These are phyloP conservation scores for Ailanthus altissimus DNA, from an alignment of 345 rosid genomes.

Conservation along the genomic window DNA sequence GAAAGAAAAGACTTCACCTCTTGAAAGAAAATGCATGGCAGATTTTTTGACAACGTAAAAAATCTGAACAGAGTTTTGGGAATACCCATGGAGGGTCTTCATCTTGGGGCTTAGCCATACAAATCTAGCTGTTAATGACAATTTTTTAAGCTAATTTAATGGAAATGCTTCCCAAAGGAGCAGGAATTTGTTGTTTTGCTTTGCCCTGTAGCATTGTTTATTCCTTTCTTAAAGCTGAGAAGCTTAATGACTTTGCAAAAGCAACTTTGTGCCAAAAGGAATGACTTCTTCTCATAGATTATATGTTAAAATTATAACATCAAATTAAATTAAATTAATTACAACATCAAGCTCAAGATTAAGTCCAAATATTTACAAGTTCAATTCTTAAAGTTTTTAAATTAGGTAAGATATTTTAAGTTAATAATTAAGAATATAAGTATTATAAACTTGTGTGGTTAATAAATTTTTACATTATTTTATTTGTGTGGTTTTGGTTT, in stretches of 20 bases:
- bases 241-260: neutral
- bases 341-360: no score
- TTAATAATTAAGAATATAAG: no score
- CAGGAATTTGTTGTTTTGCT: constrained; percentile 33
- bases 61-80: constrained; percentile 13
- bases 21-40: constrained; percentile 22
- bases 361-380: no score
- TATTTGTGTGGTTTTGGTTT: no score
- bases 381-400: no score
- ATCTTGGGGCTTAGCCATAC: constrained; percentile 2
- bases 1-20: constrained; percentile 14
- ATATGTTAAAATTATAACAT: no score
- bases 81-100: constrained; percentile 24
- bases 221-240: constrained; percentile 34
- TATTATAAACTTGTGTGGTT: no score
- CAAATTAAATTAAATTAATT: no score
- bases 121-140: constrained; percentile 3
- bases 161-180: constrained; percentile 14
- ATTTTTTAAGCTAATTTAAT: constrained; percentile 12
- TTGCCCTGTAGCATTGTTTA: constrained; percentile 16
- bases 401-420: no score
- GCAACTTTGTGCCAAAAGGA: neutral
- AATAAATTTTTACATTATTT: no score
- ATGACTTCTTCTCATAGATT: neutral
- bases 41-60: neutral